A percentile compares a stretch with the other conserved stretches of the same genome.
Conservation (phyloP, 768 basidiomycete genomes). For the Collybiopsis luxurians region DNA sequence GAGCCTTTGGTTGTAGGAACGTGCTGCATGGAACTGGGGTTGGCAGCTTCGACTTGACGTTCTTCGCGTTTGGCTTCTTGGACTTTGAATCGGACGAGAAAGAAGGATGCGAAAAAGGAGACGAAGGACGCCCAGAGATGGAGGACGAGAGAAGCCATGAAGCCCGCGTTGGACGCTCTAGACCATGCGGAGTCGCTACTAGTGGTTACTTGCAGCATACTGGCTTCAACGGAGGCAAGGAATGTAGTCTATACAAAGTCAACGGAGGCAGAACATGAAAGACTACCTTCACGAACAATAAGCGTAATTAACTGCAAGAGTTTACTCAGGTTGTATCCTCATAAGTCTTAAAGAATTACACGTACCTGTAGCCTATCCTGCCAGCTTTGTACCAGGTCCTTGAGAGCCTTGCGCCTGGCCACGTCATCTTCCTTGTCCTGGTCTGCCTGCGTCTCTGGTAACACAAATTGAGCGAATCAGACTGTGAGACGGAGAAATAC, state of each 20-base stretch:
- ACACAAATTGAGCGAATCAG: not conserved
- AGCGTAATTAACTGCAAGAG: slow-evolving; percentile 51
- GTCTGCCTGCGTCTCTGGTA: slow-evolving; percentile 35
- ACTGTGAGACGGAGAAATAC: not conserved
- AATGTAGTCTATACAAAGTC: slow-evolving; percentile 49
- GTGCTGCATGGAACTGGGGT: not conserved
- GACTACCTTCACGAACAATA: slow-evolving; percentile 37
- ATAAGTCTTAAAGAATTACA: too few relatives aligned
- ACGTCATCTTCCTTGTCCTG: slow-evolving; percentile 48
- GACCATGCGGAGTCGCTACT: slow-evolving; percentile 17
- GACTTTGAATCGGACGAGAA: slow-evolving; percentile 53
- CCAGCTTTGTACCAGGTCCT: slow-evolving; percentile 57
- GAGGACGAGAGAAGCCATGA: slow-evolving; percentile 52
- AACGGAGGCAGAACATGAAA: slow-evolving; percentile 1
- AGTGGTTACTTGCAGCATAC: slow-evolving; percentile 41
- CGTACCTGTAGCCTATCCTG: slow-evolving; percentile 43
- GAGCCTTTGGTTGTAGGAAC: slow-evolving; percentile 4
- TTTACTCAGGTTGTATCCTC: too few relatives aligned
- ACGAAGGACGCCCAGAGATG: slow-evolving; percentile 43
- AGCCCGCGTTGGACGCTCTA: slow-evolving; percentile 40
- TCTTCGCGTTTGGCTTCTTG: slow-evolving; percentile 50
- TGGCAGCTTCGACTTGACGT: slow-evolving; percentile 28
- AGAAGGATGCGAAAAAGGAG: slow-evolving; percentile 55
- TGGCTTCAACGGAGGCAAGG: slow-evolving; percentile 57
- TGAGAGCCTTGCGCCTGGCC: slow-evolving; percentile 41